Evolutionary conservation across 495 filamentous ascomycete species (phyloP), one percentile per base, ranked within the genome.

Genomic region (Corynascus novoguineensis): DNA sequence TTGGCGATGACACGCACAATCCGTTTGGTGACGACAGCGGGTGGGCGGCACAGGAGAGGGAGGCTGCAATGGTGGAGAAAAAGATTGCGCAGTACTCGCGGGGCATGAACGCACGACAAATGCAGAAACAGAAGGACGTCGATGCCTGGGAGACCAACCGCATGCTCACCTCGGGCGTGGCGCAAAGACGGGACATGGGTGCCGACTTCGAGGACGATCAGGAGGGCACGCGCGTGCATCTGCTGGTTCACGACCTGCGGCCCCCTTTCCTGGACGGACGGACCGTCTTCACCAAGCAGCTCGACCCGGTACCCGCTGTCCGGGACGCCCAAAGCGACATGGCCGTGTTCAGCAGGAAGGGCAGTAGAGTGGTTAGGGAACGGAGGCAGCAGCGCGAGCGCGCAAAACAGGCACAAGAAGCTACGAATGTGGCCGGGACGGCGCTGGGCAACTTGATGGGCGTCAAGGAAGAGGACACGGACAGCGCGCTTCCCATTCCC

Each of bases 71-170:
- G 66, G 75, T 79, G 27, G 88, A 90, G 64, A 90, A 86, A 75
- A 89, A 90, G 72, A 77, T 82, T 24, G 81, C 78, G 24, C 87
- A 82, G 64, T 67, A 76, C 70, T 83, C 38, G 14, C 59, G 61
- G 1, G 68, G 66, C 10, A 80, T 88, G 68, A 89, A 78, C 69
- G 84, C 83, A n/a, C 77, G 84, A 42, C 83, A 86, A 44, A 70
- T 85, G 15, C 89, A 93, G 68, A 92, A 87, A 70, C 89, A 95
- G 72, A 92, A 91, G 68, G 93, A 97, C 67, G 87, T 88, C 24
- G 93, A 98, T 77, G 91, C 90, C 27, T 98, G 93, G 93, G 93
- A 98, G 69, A 92, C 91, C 15, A 97, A 99, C 72, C 89, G 93
- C 35, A 97, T 99, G 95, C 83, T 97, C 41, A 95, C 90, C 0